Base-by-base conservation (phyloP, 495 filamentous ascomycete species). In the Hypoxylon crocopeplum region DNA sequence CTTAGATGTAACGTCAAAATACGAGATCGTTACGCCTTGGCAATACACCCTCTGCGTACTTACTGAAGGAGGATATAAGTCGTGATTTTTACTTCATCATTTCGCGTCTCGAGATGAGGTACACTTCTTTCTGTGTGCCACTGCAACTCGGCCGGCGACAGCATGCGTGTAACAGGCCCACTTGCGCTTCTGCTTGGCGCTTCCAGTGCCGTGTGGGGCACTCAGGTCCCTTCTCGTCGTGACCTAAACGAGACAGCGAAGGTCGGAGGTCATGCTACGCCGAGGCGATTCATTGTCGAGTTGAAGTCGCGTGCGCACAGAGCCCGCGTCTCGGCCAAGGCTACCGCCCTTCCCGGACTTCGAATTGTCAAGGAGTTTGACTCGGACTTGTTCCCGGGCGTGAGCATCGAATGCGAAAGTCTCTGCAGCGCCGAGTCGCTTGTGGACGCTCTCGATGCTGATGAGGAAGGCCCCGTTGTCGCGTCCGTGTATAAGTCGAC, bases 371-470 rank as follows among this genome's bases (percentile, higher is more conserved):
- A 69, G 54, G 55, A 59, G 7, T 70, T 74, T 45, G 61, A 74
- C 22, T 64, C 64, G 7, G 69, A 74, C 44, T 38, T 73, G 30
- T 73, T 73, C 48, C 53, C 64, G 1, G 70, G 70, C n/a, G 48
- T 68, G 2, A 65, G 64, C 36, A 49, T 73, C 50, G 50, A 68
- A 57, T 39, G 51, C 38, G 40, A 44, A 13, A 32, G 22, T 33
- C 12, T 55, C 38, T 54, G 56, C 17, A 64, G 65, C 38, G 53
- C 56, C 41, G 66, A 69, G 32, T 58, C 62, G 6, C 64, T 74
- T 2, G 48, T 45, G 10, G 40, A 20, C 0, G 24, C 70, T 22
- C 44, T 38, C 1, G 62, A 57, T 32, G 58, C 68, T 5, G 29
- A 59, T n/a, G 62, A 63, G 27, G 70, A 67, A 11, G 68, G 68